Evolutionary conservation across 257 asterid species (phyloP), one percentile per base, ranked within the genome.

Genomic region (Pogostemon cablin): DNA sequence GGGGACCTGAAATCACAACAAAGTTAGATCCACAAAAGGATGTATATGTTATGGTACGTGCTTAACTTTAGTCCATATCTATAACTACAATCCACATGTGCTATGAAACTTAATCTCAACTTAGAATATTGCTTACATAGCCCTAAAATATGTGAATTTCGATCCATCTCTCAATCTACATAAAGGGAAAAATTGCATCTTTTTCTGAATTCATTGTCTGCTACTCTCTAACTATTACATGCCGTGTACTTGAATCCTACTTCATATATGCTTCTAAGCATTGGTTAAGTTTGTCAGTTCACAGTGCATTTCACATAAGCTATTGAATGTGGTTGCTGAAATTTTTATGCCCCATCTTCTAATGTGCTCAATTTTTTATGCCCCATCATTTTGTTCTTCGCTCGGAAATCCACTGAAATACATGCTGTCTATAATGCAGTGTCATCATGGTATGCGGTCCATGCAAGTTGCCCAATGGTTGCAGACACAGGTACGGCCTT

Each of bases 391-490:
- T 70, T 56, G 7, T 66, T 38, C 53, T 44, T 60, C 10, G 2
- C 58, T 67, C 70, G 17, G 49, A 49, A 68, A 44, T 67, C 40
- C 56, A 48, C 78, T 65, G 47, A 59, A 34, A 52, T 46, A 49
- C 48, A 7, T 70, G 40, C 56, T 55, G 34, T 71, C 72, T 76
- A 53, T 54, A 42, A 53, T 81, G 84, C 93, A 92, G 97, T 92
- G 98, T 83, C 98, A 92, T 78, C 98, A 90, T 69, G 98, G 98
- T 57, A 61, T 83, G 90, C 85, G 98, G 61, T 92, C 98, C 10
- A 78, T 92, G 84, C 96, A 92, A 77, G 97, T 88, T 39, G 96
- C 98, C 57, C 95, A 90, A 68, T 92, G 98, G 98, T 81, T 92
- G 96, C 97, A 84, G 83, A 84, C 92, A 35, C 97, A 92, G 97